A percentile compares a stretch with the other conserved stretches of the same genome.
phyloP scores from a whole-genome alignment of 257 asterid species.

The Datura wrightii region DNA sequence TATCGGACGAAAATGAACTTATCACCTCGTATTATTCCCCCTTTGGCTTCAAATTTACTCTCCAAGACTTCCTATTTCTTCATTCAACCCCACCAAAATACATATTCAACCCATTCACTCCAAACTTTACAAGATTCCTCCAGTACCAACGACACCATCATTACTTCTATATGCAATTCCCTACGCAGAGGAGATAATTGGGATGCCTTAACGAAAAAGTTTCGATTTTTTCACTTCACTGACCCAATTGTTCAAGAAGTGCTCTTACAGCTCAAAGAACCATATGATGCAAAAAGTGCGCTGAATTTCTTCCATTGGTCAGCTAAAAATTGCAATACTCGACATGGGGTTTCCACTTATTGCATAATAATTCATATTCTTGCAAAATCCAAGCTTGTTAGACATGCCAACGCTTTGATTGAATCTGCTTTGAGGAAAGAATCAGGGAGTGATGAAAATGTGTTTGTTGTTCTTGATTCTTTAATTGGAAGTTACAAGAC shows the following conservation, averaged over 20 bases:
- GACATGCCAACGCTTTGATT: conserved; percentile 71
- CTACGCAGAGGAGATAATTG: conserved; percentile 55
- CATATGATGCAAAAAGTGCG: conserved; percentile 65
- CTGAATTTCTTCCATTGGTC: conserved; percentile 84
- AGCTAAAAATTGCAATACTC: conserved; percentile 43
- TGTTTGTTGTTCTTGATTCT: conserved; percentile 55
- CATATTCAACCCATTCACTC: conserved; percentile 22
- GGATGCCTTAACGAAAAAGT: conserved; percentile 55
- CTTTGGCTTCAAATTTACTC: conserved; percentile 25
- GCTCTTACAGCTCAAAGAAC: conserved; percentile 70
- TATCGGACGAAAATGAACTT: background rate
- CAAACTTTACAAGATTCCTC: background rate
- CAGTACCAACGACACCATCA: conserved; percentile 29
- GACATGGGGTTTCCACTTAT: conserved; percentile 59
- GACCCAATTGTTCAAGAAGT: conserved; percentile 46
- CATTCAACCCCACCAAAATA: background rate
- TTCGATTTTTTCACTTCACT: conserved; percentile 51
- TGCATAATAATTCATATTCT: conserved; percentile 74
- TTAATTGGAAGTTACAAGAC: conserved; percentile 53
- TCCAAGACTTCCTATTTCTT: conserved; percentile 13
- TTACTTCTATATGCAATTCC: conserved; percentile 54
- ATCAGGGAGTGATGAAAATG: conserved; percentile 14
- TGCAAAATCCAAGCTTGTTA: conserved; percentile 69
- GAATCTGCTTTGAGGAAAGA: conserved; percentile 51
- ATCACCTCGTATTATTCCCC: conserved; percentile 26